phyloP scores from a whole-genome alignment of 306 rosid species.

The Pyrus betulifolia region DNA sequence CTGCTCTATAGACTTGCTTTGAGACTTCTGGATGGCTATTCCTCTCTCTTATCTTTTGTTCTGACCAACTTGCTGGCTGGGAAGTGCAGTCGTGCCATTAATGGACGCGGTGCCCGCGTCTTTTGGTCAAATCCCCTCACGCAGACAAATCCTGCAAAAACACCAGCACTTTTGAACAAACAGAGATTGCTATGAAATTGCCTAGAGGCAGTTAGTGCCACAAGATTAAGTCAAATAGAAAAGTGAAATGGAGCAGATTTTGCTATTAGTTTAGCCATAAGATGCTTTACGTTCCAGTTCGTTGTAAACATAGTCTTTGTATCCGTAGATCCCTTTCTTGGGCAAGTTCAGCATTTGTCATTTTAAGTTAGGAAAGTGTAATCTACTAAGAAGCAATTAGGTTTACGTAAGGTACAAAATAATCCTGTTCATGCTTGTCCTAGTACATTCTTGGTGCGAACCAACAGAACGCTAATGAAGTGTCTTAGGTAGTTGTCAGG shows the following conservation, averaged over 20 bases:
- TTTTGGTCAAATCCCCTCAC: constrained; percentile 77
- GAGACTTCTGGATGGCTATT: neutral
- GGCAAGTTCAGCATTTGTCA: neutral
- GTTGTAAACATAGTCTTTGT: neutral
- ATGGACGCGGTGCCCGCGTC: constrained; percentile 70
- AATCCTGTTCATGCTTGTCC: neutral
- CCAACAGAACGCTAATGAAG: neutral
- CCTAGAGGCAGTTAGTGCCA: neutral
- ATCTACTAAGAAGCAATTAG: neutral
- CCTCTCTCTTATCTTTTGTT: constrained; percentile 28
- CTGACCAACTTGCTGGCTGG: constrained; percentile 65
- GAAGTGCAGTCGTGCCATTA: constrained; percentile 69
- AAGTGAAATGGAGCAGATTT: neutral
- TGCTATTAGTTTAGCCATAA: neutral
- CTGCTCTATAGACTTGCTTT: constrained; percentile 8
- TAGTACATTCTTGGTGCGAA: neutral
- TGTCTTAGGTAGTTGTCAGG: neutral
- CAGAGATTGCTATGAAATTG: neutral
- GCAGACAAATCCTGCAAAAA: constrained; percentile 70
- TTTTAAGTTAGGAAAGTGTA: neutral
- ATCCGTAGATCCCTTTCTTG: neutral
- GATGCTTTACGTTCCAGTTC: neutral
- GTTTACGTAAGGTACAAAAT: neutral
- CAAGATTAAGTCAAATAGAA: neutral
- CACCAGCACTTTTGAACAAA: constrained; percentile 3